Percentiles rank a stretch among this genome's conserved stretches.
These are phyloP conservation scores for Phytopythium kandeliae DNA, from an alignment of 352 stramenopile genomes.

Conservation along the genomic window DNA sequence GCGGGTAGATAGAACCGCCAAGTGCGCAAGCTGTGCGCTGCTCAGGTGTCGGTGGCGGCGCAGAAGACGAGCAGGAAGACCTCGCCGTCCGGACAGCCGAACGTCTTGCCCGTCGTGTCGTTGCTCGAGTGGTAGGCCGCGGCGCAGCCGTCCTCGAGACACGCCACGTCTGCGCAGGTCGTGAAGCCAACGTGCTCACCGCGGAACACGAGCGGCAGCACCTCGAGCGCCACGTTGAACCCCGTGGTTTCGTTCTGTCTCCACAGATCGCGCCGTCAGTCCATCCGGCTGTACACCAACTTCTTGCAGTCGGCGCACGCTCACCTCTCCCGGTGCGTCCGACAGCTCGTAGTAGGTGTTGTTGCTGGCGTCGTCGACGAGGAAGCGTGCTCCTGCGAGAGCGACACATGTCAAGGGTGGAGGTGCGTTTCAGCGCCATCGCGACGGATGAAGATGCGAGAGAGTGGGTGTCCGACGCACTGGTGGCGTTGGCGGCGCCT, in stretches of 20 bases:
- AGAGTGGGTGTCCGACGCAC: background rate
- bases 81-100: conserved; percentile 5
- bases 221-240: conserved; percentile 7
- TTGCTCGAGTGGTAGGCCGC: conserved; percentile 8
- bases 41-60: background rate
- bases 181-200: conserved; percentile 1
- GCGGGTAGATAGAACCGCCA: background rate
- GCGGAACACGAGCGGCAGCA: conserved; percentile 1
- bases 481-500: conserved; percentile 7
- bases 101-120: conserved; percentile 8
- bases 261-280: background rate
- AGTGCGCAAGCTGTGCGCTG: too few relatives aligned
- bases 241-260: background rate
- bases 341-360: conserved; percentile 9
- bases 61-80: conserved; percentile 7
- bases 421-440: too few relatives aligned
- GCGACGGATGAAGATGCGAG: too few relatives aligned
- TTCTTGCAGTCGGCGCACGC: too few relatives aligned
- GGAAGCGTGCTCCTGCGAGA: conserved; percentile 3
- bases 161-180: conserved; percentile 2
- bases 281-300: background rate
- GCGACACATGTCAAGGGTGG: too few relatives aligned
- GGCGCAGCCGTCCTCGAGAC: conserved; percentile 1
- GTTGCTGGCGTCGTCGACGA: conserved; percentile 6
- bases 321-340: conserved; percentile 4